Conservation (phyloP, 352 stramenopile species). For the Phytopythium sindhum region DNA sequence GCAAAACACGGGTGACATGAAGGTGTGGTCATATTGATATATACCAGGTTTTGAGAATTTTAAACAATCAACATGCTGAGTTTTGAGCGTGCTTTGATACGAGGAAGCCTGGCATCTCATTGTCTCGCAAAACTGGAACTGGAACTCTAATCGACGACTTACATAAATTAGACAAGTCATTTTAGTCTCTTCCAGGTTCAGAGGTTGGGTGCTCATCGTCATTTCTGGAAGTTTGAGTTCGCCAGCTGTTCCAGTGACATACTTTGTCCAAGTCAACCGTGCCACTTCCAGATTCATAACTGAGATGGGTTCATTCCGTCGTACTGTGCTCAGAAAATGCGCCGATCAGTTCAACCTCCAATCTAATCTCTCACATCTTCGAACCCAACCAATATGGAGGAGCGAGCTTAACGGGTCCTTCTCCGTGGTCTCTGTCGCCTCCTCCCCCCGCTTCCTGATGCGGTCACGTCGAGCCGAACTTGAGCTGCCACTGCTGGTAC, state of each 20-base stretch:
- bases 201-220: background rate
- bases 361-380: background rate
- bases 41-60: background rate
- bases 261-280: background rate
- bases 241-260: background rate
- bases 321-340: background rate
- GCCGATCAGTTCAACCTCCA: background rate
- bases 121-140: background rate
- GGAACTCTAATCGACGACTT: background rate
- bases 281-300: background rate
- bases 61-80: background rate
- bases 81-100: background rate
- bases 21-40: background rate
- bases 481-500: slow-evolving; percentile 78
- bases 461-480: slow-evolving; percentile 66
- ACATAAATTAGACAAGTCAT: background rate
- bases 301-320: slow-evolving; percentile 10
- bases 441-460: background rate
- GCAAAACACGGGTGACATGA: too few relatives aligned
- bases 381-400: background rate
- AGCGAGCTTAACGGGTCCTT: background rate
- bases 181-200: background rate
- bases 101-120: background rate
- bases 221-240: background rate
- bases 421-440: background rate